These are phyloP conservation scores for Phytopythium aichiense DNA, from an alignment of 352 stramenopile species.

Conservation along the genomic window DNA sequence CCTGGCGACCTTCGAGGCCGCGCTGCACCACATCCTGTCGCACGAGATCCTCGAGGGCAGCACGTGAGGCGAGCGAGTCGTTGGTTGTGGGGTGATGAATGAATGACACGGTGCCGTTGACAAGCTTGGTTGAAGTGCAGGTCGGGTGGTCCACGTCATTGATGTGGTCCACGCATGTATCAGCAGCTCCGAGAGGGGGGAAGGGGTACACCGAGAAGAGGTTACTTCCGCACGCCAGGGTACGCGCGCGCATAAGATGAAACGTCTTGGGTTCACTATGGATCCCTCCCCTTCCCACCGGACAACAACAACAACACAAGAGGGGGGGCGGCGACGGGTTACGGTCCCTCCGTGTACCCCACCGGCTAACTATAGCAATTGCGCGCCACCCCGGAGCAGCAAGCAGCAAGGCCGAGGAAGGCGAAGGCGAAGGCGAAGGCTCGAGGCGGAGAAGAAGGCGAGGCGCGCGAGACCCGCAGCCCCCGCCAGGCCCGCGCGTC, in stretches of 20 bases:
- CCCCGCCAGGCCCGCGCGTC: too few species aligned
- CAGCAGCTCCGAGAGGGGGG: background rate
- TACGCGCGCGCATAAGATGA: background rate
- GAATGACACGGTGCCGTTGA: background rate
- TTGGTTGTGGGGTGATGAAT: too few species aligned
- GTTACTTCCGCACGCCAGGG: background rate
- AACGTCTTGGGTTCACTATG: conserved; percentile 6
- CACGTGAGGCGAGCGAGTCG: background rate
- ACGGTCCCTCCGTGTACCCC: too few species aligned
- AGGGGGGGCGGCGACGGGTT: too few species aligned
- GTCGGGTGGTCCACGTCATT: too few species aligned
- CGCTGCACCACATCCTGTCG: conserved; percentile 77
- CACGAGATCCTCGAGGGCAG: conserved; percentile 23
- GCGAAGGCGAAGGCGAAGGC: too few species aligned
- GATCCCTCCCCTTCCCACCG: conserved; percentile 1
- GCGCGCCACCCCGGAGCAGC: too few species aligned
- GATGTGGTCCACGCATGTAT: background rate
- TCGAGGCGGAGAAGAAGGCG: too few species aligned
- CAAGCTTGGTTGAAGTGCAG: background rate
- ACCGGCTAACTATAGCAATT: too few species aligned
- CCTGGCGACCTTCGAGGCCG: conserved; percentile 78
- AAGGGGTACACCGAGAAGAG: background rate
- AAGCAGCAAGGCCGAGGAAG: too few species aligned
- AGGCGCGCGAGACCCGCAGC: too few species aligned
- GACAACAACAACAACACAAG: background rate